Conservation (phyloP, 2,329 filamentous ascomycete species). For the Anthostomella pinea region DNA sequence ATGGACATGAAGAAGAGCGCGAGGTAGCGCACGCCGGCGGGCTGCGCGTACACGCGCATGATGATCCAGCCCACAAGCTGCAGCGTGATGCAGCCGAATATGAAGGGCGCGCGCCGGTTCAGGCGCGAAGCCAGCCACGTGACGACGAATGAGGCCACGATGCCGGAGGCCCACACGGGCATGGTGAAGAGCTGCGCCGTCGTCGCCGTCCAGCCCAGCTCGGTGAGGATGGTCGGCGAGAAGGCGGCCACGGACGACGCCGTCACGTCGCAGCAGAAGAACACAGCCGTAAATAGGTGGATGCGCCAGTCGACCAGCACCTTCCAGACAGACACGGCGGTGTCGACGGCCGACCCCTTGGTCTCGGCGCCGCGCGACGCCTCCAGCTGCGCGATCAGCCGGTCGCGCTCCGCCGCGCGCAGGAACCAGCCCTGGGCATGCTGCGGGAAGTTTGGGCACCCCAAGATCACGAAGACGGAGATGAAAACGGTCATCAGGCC, state of each 20-base stretch:
- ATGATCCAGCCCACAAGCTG: conserved; percentile 30
- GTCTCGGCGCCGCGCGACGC: conserved; percentile 23
- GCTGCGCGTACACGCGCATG: conserved; percentile 23
- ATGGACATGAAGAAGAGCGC: conserved; percentile 28
- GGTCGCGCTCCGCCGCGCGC: conserved; percentile 21
- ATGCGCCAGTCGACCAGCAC: conserved; percentile 29
- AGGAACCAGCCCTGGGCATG: conserved; percentile 29
- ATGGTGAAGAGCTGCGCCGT: conserved; percentile 29
- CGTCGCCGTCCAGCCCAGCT: conserved; percentile 23
- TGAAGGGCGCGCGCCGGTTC: conserved; percentile 24
- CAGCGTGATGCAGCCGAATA: conserved; percentile 21
- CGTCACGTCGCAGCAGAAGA: conserved; percentile 31
- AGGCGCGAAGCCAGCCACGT: conserved; percentile 22
- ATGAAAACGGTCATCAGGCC: conserved; percentile 25
- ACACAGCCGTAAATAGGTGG: conserved; percentile 28
- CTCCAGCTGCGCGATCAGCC: conserved; percentile 21
- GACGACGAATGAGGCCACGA: conserved; percentile 22
- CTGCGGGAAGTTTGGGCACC: conserved; percentile 28
- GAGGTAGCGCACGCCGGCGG: conserved; percentile 25
- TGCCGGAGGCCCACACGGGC: conserved; percentile 29
- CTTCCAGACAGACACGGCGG: conserved; percentile 23
- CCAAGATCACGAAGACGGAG: conserved; percentile 16
- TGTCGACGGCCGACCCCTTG: conserved; percentile 22
- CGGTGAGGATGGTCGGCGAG: conserved; percentile 26
- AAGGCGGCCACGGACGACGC: conserved; percentile 27